Evolutionary conservation across 2,329 filamentous ascomycete genomes (phyloP), one percentile per base, ranked within the genome.

Genomic region (Fusarium fracticaudum): DNA sequence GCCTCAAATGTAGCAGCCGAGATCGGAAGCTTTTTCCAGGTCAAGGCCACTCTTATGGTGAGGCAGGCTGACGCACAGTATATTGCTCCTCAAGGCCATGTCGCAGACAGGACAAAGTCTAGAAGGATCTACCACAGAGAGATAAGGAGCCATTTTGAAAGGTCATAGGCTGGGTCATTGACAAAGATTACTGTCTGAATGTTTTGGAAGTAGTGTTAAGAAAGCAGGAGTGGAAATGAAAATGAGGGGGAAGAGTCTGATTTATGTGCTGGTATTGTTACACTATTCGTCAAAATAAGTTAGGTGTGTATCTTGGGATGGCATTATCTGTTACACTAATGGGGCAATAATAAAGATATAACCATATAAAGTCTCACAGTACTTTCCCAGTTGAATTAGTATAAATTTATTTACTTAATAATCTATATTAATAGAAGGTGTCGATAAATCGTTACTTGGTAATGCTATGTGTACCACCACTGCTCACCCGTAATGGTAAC

Each of bases 31-130:
- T 2, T 17, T 5, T 10, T 48, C 41, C 7, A 59, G 33, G 11
- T 59, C 41, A 37, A 37, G 1, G 14, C 31, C 31, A 9, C 33
- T 59, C n/a, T 48, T 59, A 10, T 43, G 37, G 4, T 57, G 53
- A 7, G 53, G 37, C 15, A 24, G 37, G 6, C 0, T 20, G 3
- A 18, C 0, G 22, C 53, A n/a, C 0, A 0, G 22, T 6, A 8
- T 2, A 8, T 57, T 14, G 15, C 20, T 40, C 5, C 6, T 43
- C 6, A 57, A 2, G 6, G 53, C 53, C 53, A 8, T 10, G 11
- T 43, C 20, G 15, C 40, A 58, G 54, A 47, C 3, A 14, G 8
- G 1, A 18, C 40, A 58, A 35, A 58, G 29, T 3, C 35, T 26
- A 0, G 18, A 35, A 17, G 40, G 54, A 14, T 17, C 40, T 5